phyloP scores from a whole-genome alignment of 257 asterid species.

The Lycium ferocissimum region DNA sequence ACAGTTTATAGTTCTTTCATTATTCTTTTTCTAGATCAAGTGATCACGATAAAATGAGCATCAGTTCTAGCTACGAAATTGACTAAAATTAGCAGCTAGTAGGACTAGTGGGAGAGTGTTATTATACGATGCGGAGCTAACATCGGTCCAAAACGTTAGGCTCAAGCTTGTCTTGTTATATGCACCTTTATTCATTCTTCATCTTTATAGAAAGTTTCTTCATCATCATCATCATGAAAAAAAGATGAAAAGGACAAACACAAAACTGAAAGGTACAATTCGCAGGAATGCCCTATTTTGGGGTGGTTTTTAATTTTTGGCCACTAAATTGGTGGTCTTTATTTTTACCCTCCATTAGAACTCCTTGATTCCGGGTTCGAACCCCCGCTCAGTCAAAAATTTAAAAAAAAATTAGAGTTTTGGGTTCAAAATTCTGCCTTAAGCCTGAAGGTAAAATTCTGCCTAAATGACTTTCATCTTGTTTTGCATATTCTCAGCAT shows the following conservation, averaged over 20 bases:
- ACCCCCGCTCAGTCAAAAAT: no score
- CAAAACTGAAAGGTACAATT: not conserved
- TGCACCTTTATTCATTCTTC: not conserved
- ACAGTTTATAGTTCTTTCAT: not conserved
- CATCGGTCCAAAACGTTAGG: not conserved
- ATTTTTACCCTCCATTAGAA: no score
- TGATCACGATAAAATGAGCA: conserved; percentile 7
- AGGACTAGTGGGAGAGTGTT: not conserved
- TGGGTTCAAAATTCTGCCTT: no score
- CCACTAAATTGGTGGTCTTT: no score
- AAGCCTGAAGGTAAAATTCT: no score
- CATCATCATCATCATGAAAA: not conserved
- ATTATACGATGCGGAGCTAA: not conserved
- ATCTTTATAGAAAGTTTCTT: not conserved
- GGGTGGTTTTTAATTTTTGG: no score
- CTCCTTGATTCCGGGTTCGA: no score
- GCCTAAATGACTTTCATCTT: no score
- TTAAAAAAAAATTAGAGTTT: no score
- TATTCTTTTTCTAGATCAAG: not conserved
- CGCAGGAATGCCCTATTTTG: no score
- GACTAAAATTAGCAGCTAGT: not conserved
- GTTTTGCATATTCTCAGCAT: no score
- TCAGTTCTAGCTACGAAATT: conserved; percentile 6
- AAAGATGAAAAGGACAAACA: not conserved
- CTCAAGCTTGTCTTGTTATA: not conserved